A percentile compares a stretch with the other conserved stretches of the same genome.
Conservation (phyloP, 1,139 yeast genomes). For the Hemisphaericaspora xylanilytica region DNA sequence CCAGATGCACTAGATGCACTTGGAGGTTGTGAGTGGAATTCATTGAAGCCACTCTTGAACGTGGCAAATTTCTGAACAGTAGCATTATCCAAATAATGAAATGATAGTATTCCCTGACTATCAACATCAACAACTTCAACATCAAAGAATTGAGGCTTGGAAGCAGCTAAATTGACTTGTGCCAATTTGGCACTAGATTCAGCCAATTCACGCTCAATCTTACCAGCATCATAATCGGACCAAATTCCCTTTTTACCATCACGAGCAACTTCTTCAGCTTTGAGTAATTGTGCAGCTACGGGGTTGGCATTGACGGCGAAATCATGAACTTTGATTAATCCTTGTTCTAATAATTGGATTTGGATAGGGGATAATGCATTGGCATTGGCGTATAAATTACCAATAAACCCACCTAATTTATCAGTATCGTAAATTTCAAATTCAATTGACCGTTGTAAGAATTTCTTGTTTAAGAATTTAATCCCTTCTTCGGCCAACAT, state of each 20-base stretch:
- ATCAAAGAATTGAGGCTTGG: constrained; percentile 56
- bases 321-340: constrained; percentile 65
- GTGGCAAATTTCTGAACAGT: constrained; percentile 33
- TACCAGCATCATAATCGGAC: constrained; percentile 51
- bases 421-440: constrained; percentile 70
- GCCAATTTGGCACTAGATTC: constrained; percentile 21
- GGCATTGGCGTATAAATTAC: constrained; percentile 58
- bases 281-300: constrained; percentile 49
- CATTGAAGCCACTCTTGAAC: constrained; percentile 49
- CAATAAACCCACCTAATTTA: constrained; percentile 79
- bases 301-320: constrained; percentile 62
- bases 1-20: constrained; percentile 37
- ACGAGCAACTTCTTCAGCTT: constrained; percentile 66
- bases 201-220: constrained; percentile 22
- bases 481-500: constrained; percentile 52
- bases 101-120: constrained; percentile 48
- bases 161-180: constrained; percentile 24
- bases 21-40: constrained; percentile 40
- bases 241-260: constrained; percentile 59
- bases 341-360: constrained; percentile 57
- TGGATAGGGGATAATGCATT: constrained; percentile 57
- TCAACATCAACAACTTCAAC: constrained; percentile 58
- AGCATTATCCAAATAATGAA: constrained; percentile 45
- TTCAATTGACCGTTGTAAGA: constrained; percentile 71
- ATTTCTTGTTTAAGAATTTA: constrained; percentile 51